Evolutionary conservation across 805 yeast species (phyloP).

Genomic region (Candida suzukii): DNA sequence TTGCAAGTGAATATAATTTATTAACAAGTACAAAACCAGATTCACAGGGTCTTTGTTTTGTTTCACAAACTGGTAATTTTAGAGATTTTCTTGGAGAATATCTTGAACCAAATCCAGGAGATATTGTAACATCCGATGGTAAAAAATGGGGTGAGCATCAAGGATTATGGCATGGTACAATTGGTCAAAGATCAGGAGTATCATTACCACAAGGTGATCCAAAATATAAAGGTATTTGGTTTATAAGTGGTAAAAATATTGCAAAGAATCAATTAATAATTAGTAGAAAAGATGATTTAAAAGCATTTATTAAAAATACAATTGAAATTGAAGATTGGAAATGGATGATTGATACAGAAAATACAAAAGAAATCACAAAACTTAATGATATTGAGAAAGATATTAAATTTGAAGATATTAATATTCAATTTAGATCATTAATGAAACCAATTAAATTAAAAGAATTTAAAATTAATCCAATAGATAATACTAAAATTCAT

Average conservation of each 20-base stretch:
- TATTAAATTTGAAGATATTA: conserved; percentile 21
- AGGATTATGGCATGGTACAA: conserved; percentile 93
- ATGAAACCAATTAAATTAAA: conserved; percentile 43
- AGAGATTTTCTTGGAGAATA: conserved; percentile 69
- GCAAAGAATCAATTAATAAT: conserved; percentile 70
- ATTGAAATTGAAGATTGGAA: conserved; percentile 39
- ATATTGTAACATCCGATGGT: conserved; percentile 72
- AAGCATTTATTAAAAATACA: conserved; percentile 40
- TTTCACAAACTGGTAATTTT: conserved; percentile 57
- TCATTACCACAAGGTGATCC: conserved; percentile 90
- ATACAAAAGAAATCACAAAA: neutral
- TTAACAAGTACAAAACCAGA: conserved; percentile 78
- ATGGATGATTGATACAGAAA: conserved; percentile 33
- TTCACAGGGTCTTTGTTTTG: conserved; percentile 93
- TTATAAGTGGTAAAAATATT: conserved; percentile 62
- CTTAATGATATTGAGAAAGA: neutral
- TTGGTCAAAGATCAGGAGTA: conserved; percentile 79
- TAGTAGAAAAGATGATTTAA: conserved; percentile 61
- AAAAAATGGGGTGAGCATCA: conserved; percentile 71
- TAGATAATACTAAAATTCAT: conserved; percentile 11
- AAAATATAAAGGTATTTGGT: conserved; percentile 73
- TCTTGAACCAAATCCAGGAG: conserved; percentile 66
- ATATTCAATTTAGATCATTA: conserved; percentile 67
- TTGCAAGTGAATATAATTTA: conserved; percentile 50
- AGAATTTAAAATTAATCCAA: conserved; percentile 7